These are phyloP conservation scores for Boehmeria nivea DNA, from an alignment of 306 rosid species.

Conservation along the genomic window DNA sequence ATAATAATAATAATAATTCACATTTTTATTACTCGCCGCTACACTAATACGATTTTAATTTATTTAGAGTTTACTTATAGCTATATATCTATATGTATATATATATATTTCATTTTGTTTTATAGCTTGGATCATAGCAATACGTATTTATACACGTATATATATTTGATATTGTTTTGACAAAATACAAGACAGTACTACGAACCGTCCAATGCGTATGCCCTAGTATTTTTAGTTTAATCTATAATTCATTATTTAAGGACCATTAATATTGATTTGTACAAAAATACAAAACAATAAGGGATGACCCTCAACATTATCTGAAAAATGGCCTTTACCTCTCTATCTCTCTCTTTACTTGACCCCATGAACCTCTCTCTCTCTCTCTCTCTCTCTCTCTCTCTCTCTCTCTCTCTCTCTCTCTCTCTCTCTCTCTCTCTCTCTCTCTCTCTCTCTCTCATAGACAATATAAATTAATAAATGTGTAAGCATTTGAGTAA, in stretches of 20 bases:
- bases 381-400: conserved; percentile 8
- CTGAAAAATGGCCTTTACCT: neutral
- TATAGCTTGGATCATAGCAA: neutral
- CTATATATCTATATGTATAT: neutral
- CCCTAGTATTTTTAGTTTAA: neutral
- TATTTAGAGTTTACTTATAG: neutral
- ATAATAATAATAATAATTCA: neutral
- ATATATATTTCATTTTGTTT: neutral
- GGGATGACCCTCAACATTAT: neutral
- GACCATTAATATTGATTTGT: neutral
- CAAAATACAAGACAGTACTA: conserved; percentile 1
- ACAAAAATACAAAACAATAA: neutral
- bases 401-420: neutral
- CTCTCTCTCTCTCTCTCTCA: conserved; percentile 5
- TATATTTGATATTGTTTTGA: neutral
- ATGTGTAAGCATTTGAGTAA: neutral
- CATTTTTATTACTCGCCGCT: neutral
- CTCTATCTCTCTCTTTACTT: neutral
- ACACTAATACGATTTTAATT: neutral
- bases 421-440: neutral
- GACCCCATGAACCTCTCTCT: neutral
- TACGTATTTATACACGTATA: neutral
- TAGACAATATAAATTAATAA: neutral
- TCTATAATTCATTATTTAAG: neutral
- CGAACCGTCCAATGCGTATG: conserved; percentile 9